phyloP scores from a whole-genome alignment of 2,329 filamentous ascomycete species.

The Neoscytalidium dimidiatum region DNA sequence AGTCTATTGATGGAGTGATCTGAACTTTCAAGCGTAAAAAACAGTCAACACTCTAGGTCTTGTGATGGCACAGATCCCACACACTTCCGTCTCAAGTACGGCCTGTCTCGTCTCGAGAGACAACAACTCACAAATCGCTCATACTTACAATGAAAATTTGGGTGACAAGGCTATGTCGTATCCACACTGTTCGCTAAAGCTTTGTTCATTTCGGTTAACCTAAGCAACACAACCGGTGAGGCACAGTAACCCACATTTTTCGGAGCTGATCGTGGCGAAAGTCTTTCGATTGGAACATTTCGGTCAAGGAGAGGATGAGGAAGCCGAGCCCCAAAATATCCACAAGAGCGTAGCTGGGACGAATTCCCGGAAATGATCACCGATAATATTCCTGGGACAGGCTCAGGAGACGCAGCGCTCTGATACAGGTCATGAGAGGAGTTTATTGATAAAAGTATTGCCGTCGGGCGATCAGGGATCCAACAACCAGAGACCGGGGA shows the following conservation, averaged over 20 bases:
- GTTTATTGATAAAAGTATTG: not conserved
- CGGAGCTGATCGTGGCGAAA: not conserved
- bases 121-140: not conserved
- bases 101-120: not conserved
- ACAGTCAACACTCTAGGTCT: too few relatives aligned
- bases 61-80: not conserved
- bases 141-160: not conserved
- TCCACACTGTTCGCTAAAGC: slow-evolving; percentile 1
- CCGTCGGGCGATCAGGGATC: slow-evolving; percentile 5
- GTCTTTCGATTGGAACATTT: not conserved
- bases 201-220: slow-evolving; percentile 11
- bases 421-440: not conserved
- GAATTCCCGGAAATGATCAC: not conserved
- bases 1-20: too few relatives aligned
- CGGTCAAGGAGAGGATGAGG: not conserved
- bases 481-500: slow-evolving; percentile 10
- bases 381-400: not conserved
- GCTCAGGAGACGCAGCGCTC: not conserved
- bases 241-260: slow-evolving; percentile 9
- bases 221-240: not conserved
- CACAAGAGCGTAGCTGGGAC: not conserved
- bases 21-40: too few relatives aligned
- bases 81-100: not conserved
- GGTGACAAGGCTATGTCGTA: not conserved
- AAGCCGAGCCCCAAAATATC: not conserved